phyloP scores from a whole-genome alignment of 192 early-diverging fungal genomes.

The Geranomyces variabilis region DNA sequence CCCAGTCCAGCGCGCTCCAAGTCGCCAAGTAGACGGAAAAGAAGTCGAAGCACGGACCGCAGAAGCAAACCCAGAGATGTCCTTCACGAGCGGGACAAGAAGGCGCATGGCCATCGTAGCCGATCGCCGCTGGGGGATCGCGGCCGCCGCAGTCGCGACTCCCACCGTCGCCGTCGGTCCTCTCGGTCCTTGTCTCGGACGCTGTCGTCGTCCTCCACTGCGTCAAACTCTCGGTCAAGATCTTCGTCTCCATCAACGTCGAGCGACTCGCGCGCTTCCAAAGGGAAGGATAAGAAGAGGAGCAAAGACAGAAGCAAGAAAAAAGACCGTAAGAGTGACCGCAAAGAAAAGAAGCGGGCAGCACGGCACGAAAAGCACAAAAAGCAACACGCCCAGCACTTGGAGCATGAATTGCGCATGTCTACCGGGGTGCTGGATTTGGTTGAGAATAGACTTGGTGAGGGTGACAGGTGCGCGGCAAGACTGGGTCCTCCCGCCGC shows the following conservation, averaged over 20 bases:
- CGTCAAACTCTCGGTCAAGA: not conserved
- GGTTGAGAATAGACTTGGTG: constrained; percentile 11
- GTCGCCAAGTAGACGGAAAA: no score
- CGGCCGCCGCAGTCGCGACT: no score
- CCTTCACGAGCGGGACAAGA: no score
- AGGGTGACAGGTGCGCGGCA: no score
- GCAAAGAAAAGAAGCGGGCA: not conserved
- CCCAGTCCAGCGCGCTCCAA: no score
- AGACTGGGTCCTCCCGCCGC: not conserved
- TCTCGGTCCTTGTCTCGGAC: not conserved
- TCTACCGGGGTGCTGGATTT: constrained; percentile 18
- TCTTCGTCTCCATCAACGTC: not conserved
- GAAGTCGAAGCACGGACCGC: no score
- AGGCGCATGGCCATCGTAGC: not conserved
- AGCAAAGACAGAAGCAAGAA: not conserved
- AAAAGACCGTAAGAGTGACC: constrained; percentile 3
- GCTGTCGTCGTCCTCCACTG: not conserved
- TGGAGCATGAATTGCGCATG: not conserved
- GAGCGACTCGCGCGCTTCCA: not conserved
- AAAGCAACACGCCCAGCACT: constrained; percentile 6
- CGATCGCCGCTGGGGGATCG: no score
- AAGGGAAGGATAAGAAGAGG: constrained; percentile 8
- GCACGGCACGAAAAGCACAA: not conserved
- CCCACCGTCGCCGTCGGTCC: no score
- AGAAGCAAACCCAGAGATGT: no score